Evolutionary conservation across 1,284 basidiomycete species (phyloP).

Genomic region (Pseudozyma tsukubaensis): DNA sequence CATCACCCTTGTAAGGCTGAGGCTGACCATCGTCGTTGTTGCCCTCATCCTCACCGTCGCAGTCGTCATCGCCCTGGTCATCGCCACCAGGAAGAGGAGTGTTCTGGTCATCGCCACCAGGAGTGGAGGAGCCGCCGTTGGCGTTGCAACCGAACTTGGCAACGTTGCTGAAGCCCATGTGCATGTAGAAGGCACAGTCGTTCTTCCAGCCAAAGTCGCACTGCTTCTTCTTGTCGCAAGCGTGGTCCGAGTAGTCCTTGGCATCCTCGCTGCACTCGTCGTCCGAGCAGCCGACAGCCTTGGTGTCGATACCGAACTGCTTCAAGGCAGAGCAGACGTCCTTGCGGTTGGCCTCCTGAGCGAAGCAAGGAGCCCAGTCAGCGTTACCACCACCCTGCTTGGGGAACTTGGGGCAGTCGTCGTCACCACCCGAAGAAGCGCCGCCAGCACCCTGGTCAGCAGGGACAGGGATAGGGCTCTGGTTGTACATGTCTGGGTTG

Average conservation of each 20-base stretch:
- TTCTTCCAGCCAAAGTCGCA: constrained; percentile 46
- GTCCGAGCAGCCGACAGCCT: constrained; percentile 24
- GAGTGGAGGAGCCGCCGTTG: constrained; percentile 2
- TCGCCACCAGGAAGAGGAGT: not conserved
- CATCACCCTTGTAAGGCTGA: constrained; percentile 1
- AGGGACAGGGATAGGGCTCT: constrained; percentile 16
- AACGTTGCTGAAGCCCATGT: constrained; percentile 43
- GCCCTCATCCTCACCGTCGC: not conserved
- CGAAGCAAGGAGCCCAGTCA: constrained; percentile 43
- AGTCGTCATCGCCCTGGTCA: not conserved
- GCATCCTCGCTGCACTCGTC: constrained; percentile 41
- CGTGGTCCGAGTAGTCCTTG: constrained; percentile 47
- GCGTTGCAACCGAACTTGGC: constrained; percentile 39
- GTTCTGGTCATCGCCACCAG: not conserved
- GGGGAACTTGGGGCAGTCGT: constrained; percentile 47
- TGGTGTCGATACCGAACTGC: constrained; percentile 42
- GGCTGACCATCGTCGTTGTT: not conserved
- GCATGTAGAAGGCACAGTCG: constrained; percentile 37
- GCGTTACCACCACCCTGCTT: constrained; percentile 32
- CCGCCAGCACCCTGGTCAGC: not conserved
- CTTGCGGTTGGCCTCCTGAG: constrained; percentile 30
- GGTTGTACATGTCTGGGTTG: not conserved
- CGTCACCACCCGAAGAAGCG: not conserved
- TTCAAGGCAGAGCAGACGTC: constrained; percentile 50
- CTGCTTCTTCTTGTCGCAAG: constrained; percentile 39